Conservation (phyloP, 352 stramenopile species). For the Phytophthora ramorum region DNA sequence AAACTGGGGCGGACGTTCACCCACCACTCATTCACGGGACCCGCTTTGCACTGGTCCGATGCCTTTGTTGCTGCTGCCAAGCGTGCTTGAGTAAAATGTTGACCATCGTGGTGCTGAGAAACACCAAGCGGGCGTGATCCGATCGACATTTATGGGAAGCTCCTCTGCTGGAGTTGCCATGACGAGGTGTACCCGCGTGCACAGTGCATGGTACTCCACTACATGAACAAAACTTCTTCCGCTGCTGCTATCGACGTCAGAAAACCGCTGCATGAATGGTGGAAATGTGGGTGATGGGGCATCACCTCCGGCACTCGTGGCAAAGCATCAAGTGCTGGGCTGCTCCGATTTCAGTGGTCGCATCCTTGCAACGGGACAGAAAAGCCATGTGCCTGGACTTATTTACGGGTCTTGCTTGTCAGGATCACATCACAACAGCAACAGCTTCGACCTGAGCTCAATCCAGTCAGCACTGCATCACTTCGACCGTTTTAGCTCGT, state of each 20-base stretch:
- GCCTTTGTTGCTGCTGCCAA: neutral
- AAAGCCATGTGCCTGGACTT: neutral
- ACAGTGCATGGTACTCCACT: neutral
- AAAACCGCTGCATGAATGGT: no score
- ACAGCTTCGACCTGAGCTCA: neutral
- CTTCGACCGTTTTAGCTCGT: no score
- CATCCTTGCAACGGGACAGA: neutral
- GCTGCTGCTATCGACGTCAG: no score
- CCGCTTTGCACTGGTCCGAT: neutral
- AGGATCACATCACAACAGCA: neutral
- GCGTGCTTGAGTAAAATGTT: neutral
- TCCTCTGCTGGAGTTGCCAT: neutral
- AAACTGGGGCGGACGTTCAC: neutral
- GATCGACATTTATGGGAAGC: neutral
- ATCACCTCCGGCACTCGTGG: neutral
- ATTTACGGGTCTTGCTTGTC: no score
- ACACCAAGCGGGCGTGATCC: no score
- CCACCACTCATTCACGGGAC: neutral
- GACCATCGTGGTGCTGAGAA: no score
- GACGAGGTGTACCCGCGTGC: no score
- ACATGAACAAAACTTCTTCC: no score
- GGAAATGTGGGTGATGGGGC: neutral
- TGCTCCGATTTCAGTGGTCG: slow-evolving; percentile 1
- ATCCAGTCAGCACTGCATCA: neutral
- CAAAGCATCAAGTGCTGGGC: neutral